Evolutionary conservation across 1,284 basidiomycete species (phyloP).

Genomic region (Volvariella volvacea): DNA sequence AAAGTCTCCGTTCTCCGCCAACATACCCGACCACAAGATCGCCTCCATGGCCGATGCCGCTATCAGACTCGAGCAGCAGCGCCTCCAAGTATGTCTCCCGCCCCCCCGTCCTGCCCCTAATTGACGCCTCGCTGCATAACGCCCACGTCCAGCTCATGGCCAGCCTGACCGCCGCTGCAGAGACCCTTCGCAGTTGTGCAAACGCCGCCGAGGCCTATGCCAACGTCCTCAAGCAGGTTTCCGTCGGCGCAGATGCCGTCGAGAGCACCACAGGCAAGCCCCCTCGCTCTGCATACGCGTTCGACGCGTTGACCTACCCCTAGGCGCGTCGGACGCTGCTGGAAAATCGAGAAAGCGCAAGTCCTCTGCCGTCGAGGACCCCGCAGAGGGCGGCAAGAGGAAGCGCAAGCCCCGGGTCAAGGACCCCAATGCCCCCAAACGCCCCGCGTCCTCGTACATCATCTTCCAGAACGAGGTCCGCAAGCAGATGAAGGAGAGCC

Average conservation of each 20-base stretch:
- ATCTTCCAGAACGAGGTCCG: conserved; percentile 93
- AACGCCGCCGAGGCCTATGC: conserved; percentile 50
- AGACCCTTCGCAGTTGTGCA: conserved; percentile 53
- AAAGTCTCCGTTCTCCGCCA: conserved; percentile 7
- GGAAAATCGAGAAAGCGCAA: conserved; percentile 43
- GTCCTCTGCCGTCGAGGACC: conserved; percentile 33
- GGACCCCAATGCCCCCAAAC: conserved; percentile 93
- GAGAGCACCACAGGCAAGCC: conserved; percentile 12
- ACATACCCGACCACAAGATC: neutral
- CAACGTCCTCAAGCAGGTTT: conserved; percentile 10
- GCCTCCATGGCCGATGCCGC: conserved; percentile 31
- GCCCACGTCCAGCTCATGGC: conserved; percentile 36
- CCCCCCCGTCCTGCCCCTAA: conserved; percentile 3
- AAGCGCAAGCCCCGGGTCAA: conserved; percentile 58
- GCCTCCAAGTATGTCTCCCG: conserved; percentile 35
- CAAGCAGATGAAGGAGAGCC: conserved; percentile 56
- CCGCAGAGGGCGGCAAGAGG: conserved; percentile 20
- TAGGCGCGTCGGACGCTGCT: conserved; percentile 13
- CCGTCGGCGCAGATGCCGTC: conserved; percentile 24
- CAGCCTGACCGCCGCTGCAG: conserved; percentile 46
- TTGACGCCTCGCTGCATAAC: neutral
- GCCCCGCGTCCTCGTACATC: conserved; percentile 91
- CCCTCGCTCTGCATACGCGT: conserved; percentile 5
- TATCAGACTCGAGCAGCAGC: conserved; percentile 38
- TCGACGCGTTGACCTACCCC: conserved; percentile 2